Evolutionary conservation across 192 early-diverging fungal genomes (phyloP), one percentile per base, ranked within the genome.

Genomic region (Dimargaris cristalligena): DNA sequence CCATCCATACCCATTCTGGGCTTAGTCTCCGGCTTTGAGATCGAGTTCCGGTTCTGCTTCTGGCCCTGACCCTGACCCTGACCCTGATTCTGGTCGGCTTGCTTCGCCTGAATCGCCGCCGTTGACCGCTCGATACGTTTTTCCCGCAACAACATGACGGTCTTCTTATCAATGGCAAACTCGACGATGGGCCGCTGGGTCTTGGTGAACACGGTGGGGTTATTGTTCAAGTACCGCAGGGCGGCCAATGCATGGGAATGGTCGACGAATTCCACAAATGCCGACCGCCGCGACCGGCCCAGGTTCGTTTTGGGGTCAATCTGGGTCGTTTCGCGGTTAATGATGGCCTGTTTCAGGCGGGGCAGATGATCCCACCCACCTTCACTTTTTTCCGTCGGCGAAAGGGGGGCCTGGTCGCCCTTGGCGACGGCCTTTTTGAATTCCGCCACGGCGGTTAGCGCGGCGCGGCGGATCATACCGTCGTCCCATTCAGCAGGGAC

Each of bases 231-330:
- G 64, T 83, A 92, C 41, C 94, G 78, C 61, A 97, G 71, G 61
- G 89, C 90, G 11, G 91, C 91, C 54, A 97, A 74, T 13, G 94
- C 94, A 62, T 95, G 90, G 0, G 89, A 77, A 64, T 97, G 91
- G 10, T 74, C 73, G 28, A 62, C 74, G 63, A 88, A 95, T 71
- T 97, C 94, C 66, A 97, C 71, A 75, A 97, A 97, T 33, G 87
- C 92, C 60, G 86, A 95, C 45, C 94, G 91, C 67, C 88, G 88
- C 59, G 81, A 85, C 31, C 83, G 78, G 18, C 71, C 63, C 62
- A 80, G 70, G 35, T 85, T 78, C 1, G 87, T 84, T 10, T 60
- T 67, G 2, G 74, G 66, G 66, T 97, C 94, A 23, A 91, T 73
- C 44, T 88, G 78, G 61, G 88, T 87, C 52, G 78, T 81, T 38